Evolutionary conservation across 1,139 yeast genomes (phyloP).

Genomic region (Candida tetrigidarum): DNA sequence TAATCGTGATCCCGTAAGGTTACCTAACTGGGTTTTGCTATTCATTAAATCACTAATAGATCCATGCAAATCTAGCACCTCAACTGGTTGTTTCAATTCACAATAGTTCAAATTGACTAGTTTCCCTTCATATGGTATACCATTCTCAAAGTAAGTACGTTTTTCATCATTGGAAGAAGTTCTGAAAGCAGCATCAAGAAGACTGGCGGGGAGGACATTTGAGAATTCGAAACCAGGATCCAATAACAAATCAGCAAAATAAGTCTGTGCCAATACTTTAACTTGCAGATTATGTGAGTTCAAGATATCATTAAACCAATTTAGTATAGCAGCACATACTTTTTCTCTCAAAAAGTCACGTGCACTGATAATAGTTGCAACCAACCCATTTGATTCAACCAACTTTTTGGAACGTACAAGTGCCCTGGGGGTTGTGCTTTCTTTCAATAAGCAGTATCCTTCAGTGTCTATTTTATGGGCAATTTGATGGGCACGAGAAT

Average conservation of each 20-base stretch:
- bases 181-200: conserved; percentile 11
- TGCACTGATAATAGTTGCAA: conserved; percentile 56
- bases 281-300: conserved; percentile 30
- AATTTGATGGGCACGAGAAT: conserved; percentile 30
- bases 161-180: conserved; percentile 17
- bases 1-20: conserved; percentile 42
- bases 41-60: conserved; percentile 11
- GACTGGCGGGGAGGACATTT: conserved; percentile 29
- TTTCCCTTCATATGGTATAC: conserved; percentile 32
- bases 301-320: conserved; percentile 54
- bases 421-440: conserved; percentile 21
- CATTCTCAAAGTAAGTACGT: conserved; percentile 33
- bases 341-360: conserved; percentile 54
- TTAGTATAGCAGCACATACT: conserved; percentile 43
- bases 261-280: conserved; percentile 26
- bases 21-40: conserved; percentile 5
- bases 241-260: conserved; percentile 33
- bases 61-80: conserved; percentile 8
- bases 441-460: conserved; percentile 35
- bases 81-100: conserved; percentile 15
- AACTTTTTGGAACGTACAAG: conserved; percentile 30
- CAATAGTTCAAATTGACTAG: conserved; percentile 25
- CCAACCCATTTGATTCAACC: conserved; percentile 54
- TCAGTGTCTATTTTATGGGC: conserved; percentile 38
- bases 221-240: conserved; percentile 30